Evolutionary conservation across 306 rosid species (phyloP).

Genomic region (Crataegus laevigata): DNA sequence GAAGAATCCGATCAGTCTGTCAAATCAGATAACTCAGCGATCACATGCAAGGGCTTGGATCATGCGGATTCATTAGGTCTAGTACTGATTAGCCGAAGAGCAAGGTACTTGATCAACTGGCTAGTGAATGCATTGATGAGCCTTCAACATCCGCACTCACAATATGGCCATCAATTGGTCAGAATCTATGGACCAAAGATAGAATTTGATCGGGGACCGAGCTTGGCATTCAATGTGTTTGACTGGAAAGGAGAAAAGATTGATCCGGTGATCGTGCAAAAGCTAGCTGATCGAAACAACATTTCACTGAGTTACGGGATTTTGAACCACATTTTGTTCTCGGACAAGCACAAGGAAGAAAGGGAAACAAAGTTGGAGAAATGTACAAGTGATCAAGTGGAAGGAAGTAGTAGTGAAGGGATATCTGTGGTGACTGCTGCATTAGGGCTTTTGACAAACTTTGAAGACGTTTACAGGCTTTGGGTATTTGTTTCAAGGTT

Average conservation of each 20-base stretch:
- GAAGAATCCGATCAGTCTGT: constrained; percentile 7
- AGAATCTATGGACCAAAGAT: constrained; percentile 71
- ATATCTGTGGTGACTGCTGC: constrained; percentile 44
- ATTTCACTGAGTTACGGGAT: constrained; percentile 45
- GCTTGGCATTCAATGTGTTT: constrained; percentile 68
- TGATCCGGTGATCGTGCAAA: constrained; percentile 63
- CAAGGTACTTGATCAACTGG: constrained; percentile 64
- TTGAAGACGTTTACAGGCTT: constrained; percentile 61
- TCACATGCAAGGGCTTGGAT: constrained; percentile 62
- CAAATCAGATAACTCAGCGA: constrained; percentile 17
- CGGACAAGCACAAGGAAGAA: constrained; percentile 42
- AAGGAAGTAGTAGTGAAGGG: constrained; percentile 16
- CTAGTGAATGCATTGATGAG: constrained; percentile 61
- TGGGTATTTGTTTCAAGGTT: constrained; percentile 78
- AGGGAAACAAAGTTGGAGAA: constrained; percentile 32
- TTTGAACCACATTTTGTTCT: constrained; percentile 36
- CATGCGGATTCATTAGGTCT: constrained; percentile 74
- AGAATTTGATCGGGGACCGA: constrained; percentile 50
- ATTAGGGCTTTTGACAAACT: constrained; percentile 57
- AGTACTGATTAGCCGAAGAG: constrained; percentile 40
- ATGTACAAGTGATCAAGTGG: constrained; percentile 9
- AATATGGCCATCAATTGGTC: constrained; percentile 39
- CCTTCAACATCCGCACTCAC: constrained; percentile 60
- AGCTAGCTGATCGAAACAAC: constrained; percentile 65
- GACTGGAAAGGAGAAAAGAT: constrained; percentile 90